A percentile compares a stretch with the other conserved stretches of the same genome.
Conservation (phyloP, 2,329 filamentous ascomycete genomes). For the Fusarium abutilonis region DNA sequence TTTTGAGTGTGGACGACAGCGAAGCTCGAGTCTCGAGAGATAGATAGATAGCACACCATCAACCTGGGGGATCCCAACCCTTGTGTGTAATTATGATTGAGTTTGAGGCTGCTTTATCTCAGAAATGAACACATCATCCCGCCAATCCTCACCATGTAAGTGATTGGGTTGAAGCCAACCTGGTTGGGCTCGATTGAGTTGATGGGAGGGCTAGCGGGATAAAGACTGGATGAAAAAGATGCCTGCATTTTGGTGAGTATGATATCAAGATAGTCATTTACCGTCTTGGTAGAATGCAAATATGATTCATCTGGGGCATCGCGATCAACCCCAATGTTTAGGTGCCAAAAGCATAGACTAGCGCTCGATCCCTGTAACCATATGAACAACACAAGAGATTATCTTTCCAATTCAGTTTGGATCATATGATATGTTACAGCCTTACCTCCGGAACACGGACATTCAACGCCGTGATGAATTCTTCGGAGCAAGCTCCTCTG, state of each 20-base stretch:
- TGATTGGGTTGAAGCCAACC: neutral
- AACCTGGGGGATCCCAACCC: neutral
- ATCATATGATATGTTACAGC: neutral
- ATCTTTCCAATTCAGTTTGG: neutral
- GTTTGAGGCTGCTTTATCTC: neutral
- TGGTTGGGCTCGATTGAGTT: neutral
- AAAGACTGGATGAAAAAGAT: neutral
- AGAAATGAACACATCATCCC: neutral
- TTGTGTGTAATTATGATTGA: neutral
- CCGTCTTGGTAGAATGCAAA: no score
- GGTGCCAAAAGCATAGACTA: neutral
- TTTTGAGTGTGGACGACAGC: neutral
- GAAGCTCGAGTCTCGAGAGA: no score
- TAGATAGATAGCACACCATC: conserved; percentile 8
- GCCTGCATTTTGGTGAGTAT: neutral
- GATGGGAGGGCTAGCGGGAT: neutral
- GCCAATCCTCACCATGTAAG: conserved; percentile 1
- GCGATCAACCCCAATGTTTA: neutral
- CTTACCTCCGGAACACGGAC: neutral
- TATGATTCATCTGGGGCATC: neutral
- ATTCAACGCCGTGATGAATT: neutral
- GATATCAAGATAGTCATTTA: neutral
- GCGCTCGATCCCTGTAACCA: no score
- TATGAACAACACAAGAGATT: neutral
- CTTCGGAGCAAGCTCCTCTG: neutral